Percentiles rank a stretch among this genome's conserved stretches.
Evolutionary conservation across 2,329 filamentous ascomycete species (phyloP).

Genomic region (Botrytis paeoniae): DNA sequence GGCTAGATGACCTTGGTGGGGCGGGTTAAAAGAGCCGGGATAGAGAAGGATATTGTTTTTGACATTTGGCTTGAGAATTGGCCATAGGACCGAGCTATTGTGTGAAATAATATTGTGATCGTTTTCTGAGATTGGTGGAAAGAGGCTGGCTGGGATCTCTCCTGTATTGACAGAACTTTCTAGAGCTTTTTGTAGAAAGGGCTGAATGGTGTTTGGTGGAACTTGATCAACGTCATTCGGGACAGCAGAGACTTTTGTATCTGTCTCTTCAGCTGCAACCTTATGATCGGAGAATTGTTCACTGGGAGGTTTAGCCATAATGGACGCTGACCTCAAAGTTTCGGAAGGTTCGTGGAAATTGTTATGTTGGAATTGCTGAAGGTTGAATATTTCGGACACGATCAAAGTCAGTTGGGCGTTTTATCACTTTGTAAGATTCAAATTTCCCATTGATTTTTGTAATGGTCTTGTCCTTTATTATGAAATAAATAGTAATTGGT

Average conservation of each 20-base stretch:
- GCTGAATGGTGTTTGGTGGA: background rate
- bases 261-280: background rate
- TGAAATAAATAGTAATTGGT: background rate
- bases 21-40: conserved; percentile 4
- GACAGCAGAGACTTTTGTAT: no score
- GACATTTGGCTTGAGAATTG: background rate
- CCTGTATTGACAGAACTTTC: background rate
- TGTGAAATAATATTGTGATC: no score
- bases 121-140: background rate
- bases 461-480: background rate
- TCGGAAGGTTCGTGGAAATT: background rate
- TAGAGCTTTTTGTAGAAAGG: background rate
- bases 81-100: background rate
- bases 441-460: background rate
- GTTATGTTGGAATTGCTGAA: background rate
- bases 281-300: background rate
- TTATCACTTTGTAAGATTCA: background rate
- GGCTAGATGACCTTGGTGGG: background rate
- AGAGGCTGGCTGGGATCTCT: background rate
- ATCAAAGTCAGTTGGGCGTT: background rate
- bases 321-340: background rate
- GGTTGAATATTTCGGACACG: no score
- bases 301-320: background rate
- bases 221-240: background rate
- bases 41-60: conserved; percentile 2